Evolutionary conservation across 2,329 filamentous ascomycete genomes (phyloP).

Genomic region (Kalmusia sp.): DNA sequence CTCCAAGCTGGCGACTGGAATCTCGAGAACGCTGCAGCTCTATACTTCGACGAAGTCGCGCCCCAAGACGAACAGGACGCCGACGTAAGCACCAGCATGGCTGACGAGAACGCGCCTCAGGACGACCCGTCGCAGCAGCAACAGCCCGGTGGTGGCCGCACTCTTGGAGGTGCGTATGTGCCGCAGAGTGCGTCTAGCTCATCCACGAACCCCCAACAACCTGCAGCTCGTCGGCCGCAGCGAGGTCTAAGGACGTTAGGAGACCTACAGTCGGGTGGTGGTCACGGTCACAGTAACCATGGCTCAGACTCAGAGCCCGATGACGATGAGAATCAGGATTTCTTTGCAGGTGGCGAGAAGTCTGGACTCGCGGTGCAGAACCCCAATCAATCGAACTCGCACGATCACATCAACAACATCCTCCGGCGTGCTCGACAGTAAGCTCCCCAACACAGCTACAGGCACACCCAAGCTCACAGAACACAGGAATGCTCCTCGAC

Average conservation of each 20-base stretch:
- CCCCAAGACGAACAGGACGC: slow-evolving; percentile 24
- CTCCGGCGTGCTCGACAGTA: slow-evolving; percentile 55
- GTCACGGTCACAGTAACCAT: slow-evolving; percentile 50
- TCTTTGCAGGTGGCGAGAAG: slow-evolving; percentile 87
- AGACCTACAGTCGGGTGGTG: slow-evolving; percentile 54
- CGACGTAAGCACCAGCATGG: slow-evolving; percentile 41
- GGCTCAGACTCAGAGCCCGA: slow-evolving; percentile 67
- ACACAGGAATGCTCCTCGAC: slow-evolving; percentile 66
- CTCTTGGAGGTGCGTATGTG: slow-evolving; percentile 44
- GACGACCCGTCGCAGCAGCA: slow-evolving; percentile 30
- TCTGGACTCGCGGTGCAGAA: slow-evolving; percentile 75
- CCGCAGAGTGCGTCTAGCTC: slow-evolving; percentile 34
- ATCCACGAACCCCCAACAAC: slow-evolving; percentile 35
- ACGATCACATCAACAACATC: slow-evolving; percentile 59
- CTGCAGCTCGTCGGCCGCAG: slow-evolving; percentile 31
- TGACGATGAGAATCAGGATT: slow-evolving; percentile 67
- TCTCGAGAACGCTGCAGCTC: slow-evolving; percentile 52
- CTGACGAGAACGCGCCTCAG: slow-evolving; percentile 37
- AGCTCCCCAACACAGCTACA: slow-evolving; percentile 13
- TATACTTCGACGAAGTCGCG: slow-evolving; percentile 52
- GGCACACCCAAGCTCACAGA: slow-evolving; percentile 28
- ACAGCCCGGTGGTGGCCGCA: slow-evolving; percentile 43
- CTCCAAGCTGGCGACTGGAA: slow-evolving; percentile 55
- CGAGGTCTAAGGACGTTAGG: slow-evolving; percentile 52
- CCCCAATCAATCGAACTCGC: slow-evolving; percentile 60